These are phyloP conservation scores for Toxoplasma gondii DNA, from an alignment of 169 alveolate species.

Conservation along the genomic window DNA sequence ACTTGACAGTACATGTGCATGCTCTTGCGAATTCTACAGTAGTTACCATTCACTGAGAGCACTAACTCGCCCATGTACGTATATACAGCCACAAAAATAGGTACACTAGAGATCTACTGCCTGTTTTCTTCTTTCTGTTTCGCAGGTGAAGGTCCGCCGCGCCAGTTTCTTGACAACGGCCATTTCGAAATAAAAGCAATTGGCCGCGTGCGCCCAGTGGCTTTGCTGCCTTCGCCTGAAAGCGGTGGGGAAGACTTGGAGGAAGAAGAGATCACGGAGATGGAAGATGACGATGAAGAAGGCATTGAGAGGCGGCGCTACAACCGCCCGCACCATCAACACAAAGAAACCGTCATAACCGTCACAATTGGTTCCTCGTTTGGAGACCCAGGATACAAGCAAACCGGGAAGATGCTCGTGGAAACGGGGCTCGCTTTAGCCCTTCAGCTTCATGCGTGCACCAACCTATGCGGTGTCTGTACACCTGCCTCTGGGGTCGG, in stretches of 20 bases:
- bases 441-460: neutral
- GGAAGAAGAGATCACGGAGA: neutral
- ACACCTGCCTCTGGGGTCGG: conserved; percentile 60
- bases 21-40: no score
- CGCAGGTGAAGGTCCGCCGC: conserved; percentile 52
- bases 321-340: neutral
- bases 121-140: neutral
- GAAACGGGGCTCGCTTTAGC: conserved; percentile 46
- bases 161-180: conserved; percentile 34
- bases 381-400: conserved; percentile 62
- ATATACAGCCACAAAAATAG: no score
- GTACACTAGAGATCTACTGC: no score
- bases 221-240: neutral
- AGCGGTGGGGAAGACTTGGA: neutral
- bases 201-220: conserved; percentile 1
- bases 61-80: no score
- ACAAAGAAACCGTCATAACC: neutral
- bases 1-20: no score
- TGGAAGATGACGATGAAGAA: neutral
- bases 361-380: neutral
- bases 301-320: neutral
- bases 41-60: no score
- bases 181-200: neutral
- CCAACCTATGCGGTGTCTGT: neutral
- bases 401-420: conserved; percentile 52